phyloP scores from a whole-genome alignment of 768 basidiomycete species.

The Naematelia aurantialba region DNA sequence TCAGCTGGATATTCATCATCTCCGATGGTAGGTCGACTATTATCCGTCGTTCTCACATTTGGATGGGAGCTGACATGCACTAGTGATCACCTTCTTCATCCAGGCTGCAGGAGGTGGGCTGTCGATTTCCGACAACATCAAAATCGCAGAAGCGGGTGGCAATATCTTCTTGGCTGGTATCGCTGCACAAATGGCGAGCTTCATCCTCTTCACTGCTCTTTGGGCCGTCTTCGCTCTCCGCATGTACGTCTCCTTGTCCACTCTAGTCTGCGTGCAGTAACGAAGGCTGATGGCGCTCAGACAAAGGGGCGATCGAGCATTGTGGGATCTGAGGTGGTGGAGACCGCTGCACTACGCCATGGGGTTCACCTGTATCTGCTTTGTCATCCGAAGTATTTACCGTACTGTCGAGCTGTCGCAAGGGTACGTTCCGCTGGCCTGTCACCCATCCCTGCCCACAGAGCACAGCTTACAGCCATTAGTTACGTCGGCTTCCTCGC shows the following conservation, averaged over 20 bases:
- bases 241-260: conserved; percentile 31
- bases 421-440: conserved; percentile 27
- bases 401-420: conserved; percentile 46
- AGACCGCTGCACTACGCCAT: conserved; percentile 47
- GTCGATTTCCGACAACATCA: conserved; percentile 33
- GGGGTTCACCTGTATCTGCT: conserved; percentile 49
- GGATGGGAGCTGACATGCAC: not conserved
- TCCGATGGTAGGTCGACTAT: conserved; percentile 39
- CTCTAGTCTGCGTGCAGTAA: not conserved
- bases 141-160: conserved; percentile 34
- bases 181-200: conserved; percentile 45
- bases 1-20: conserved; percentile 45
- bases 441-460: not conserved
- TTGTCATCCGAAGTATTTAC: conserved; percentile 47
- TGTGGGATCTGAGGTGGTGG: conserved; percentile 44
- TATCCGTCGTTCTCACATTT: not conserved
- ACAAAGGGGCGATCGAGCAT: conserved; percentile 28
- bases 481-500: conserved; percentile 46
- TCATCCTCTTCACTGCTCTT: conserved; percentile 41
- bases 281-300: conserved; percentile 15
- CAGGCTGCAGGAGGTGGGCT: conserved; percentile 50
- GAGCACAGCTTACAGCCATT: not conserved
- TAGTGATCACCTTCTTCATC: conserved; percentile 48
- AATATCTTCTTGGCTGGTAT: conserved; percentile 50
- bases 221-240: conserved; percentile 40